Conservation (phyloP, 164 flowering plant species). For the Santalum album region DNA sequence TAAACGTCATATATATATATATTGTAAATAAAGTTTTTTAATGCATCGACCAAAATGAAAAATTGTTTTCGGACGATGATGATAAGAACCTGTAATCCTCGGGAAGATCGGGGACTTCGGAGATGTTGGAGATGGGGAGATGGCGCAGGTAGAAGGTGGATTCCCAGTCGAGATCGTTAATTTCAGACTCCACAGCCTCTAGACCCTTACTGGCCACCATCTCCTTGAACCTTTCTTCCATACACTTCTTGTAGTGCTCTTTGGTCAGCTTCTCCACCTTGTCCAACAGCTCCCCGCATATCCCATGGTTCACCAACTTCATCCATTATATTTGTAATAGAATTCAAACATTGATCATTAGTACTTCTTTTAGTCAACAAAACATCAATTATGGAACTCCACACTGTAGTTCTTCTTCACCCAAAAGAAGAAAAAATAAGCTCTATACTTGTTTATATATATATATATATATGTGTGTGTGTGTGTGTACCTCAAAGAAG, state of each 20-base stretch:
- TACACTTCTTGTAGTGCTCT: conserved; percentile 2
- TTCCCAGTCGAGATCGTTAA: conserved; percentile 1
- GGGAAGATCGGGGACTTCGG: neutral
- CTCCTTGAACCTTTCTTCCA: neutral
- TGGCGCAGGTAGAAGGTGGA: conserved; percentile 1
- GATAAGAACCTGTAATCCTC: neutral
- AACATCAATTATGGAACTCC: no score
- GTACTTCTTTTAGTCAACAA: no score
- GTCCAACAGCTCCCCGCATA: neutral
- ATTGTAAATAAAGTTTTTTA: no score
- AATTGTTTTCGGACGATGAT: neutral
- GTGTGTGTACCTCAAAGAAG: conserved; percentile 1
- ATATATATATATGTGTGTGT: neutral
- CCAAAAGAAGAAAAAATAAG: neutral
- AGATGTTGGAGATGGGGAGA: neutral
- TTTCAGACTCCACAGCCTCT: neutral
- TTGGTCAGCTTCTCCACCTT: conserved; percentile 1
- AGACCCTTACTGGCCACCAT: neutral
- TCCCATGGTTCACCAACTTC: conserved; percentile 3
- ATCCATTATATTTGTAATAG: no score
- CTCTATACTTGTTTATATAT: neutral
- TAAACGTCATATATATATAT: no score
- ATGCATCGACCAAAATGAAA: neutral
- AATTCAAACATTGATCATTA: neutral
- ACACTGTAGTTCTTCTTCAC: no score